Percentiles rank a stretch among this genome's conserved stretches.
These are phyloP conservation scores for Inosperma sp. DNA, from an alignment of 768 basidiomycete genomes.

Conservation along the genomic window DNA sequence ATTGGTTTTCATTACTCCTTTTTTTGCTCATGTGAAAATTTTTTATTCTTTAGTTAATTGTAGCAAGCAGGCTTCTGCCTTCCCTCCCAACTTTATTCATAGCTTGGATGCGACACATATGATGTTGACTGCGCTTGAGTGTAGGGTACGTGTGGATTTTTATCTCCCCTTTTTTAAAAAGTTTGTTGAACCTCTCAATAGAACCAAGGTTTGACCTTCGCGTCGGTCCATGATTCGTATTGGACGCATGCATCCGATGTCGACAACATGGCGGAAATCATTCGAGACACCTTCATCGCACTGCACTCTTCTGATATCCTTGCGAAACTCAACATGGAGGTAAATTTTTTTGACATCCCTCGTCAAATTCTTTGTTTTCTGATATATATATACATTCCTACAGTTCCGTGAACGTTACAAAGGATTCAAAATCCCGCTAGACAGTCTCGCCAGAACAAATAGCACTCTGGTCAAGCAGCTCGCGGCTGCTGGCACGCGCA, in stretches of 20 bases:
- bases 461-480: conserved; percentile 38
- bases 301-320: conserved; percentile 88
- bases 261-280: conserved; percentile 82
- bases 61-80: conserved; percentile 88
- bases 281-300: conserved; percentile 90
- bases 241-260: conserved; percentile 93
- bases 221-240: conserved; percentile 97
- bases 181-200: conserved; percentile 25
- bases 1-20: not conserved
- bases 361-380: too few relatives aligned
- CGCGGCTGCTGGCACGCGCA: conserved; percentile 39
- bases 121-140: conserved; percentile 93
- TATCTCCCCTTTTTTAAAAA: not conserved
- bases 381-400: too few relatives aligned
- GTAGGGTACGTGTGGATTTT: conserved; percentile 49
- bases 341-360: conserved; percentile 40
- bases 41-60: conserved; percentile 54
- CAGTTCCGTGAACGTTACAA: conserved; percentile 78
- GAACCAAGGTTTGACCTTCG: conserved; percentile 77
- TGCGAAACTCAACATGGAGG: conserved; percentile 66
- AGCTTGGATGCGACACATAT: conserved; percentile 98
- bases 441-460: conserved; percentile 33
- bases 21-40: not conserved
- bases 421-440: conserved; percentile 61
- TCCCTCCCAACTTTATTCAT: conserved; percentile 99